Conservation (phyloP, 176 grass and related monocot species). For the Melocanna baccifera region DNA sequence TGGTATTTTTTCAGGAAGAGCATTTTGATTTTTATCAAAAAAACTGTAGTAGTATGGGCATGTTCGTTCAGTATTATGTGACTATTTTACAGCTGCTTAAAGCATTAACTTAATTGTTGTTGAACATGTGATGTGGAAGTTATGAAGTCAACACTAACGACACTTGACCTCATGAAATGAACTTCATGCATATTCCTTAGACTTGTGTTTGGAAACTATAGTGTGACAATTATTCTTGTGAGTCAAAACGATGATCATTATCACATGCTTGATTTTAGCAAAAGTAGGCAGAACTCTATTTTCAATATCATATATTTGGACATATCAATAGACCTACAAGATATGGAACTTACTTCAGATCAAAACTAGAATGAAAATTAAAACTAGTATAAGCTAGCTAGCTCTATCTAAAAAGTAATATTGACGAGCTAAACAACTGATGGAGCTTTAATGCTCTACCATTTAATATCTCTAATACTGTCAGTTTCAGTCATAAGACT, state of each 20-base stretch:
- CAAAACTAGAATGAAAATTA: not conserved
- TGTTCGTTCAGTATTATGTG: not conserved
- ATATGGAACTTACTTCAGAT: not conserved
- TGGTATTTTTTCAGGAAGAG: not conserved
- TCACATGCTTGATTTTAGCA: conserved; percentile 25
- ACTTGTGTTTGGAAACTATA: not conserved
- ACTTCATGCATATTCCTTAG: not conserved
- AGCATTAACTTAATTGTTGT: not conserved
- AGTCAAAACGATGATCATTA: not conserved
- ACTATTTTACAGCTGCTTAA: not conserved
- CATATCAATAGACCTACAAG: too few species aligned
- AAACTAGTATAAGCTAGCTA: not conserved
- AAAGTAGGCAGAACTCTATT: not conserved
- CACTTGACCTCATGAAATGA: not conserved
- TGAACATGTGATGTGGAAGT: not conserved
- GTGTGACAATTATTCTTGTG: not conserved
- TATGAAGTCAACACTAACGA: not conserved
- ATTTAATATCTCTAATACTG: not conserved
- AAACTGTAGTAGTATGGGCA: not conserved
- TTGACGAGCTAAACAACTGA: not conserved
- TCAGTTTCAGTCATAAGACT: not conserved
- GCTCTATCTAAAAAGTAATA: not conserved
- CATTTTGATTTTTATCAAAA: not conserved
- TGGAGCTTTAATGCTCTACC: not conserved
- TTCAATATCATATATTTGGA: not conserved